Evolutionary conservation across 2,329 filamentous ascomycete genomes (phyloP).

Genomic region (Stenocarpella maydis): DNA sequence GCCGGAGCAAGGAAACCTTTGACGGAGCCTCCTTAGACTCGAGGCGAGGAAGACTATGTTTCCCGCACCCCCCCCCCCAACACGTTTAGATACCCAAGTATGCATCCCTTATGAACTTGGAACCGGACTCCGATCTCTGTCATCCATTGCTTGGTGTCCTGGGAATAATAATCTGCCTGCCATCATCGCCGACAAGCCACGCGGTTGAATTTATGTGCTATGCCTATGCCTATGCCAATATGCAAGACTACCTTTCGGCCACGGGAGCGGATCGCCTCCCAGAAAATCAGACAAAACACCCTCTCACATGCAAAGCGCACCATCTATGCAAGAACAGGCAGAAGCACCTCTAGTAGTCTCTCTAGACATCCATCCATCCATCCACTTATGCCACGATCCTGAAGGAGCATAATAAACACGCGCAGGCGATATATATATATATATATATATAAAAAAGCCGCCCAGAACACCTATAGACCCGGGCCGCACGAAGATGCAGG

Average conservation of each 20-base stretch:
- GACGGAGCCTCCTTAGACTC: background rate
- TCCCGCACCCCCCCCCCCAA: no score
- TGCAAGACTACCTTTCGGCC: background rate
- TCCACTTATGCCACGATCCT: background rate
- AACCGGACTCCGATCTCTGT: background rate
- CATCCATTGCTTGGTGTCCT: background rate
- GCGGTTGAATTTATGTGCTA: background rate
- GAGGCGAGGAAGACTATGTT: background rate
- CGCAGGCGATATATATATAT: background rate
- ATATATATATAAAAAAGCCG: no score
- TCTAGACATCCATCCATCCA: background rate
- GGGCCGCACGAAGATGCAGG: slow-evolving; percentile 3
- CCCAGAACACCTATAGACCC: background rate
- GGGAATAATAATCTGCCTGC: background rate
- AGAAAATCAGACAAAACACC: background rate
- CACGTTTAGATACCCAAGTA: slow-evolving; percentile 22
- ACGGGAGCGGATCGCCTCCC: background rate
- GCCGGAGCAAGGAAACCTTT: background rate
- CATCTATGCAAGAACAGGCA: slow-evolving; percentile 10
- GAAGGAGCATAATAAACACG: background rate
- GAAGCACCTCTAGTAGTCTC: slow-evolving; percentile 11
- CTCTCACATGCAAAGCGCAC: slow-evolving; percentile 14
- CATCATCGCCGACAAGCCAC: background rate
- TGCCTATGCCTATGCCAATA: no score
- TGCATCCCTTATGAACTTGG: background rate